Evolutionary conservation across 345 rosid species (phyloP), one percentile per base, ranked within the genome.

Genomic region (Cardiospermum halicacabum): DNA sequence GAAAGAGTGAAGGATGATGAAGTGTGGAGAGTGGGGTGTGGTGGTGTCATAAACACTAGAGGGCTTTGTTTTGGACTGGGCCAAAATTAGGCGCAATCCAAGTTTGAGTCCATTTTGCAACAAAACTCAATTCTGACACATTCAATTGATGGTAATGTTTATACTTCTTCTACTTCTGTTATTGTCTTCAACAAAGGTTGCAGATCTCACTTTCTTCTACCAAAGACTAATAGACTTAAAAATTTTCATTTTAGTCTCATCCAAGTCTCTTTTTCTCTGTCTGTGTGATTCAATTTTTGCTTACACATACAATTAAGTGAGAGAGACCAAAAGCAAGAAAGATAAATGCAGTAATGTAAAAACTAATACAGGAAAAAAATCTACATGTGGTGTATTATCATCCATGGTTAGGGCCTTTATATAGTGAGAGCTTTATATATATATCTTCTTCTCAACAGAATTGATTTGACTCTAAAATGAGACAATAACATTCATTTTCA

Each of bases 351-450:
- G 82, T 82, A 84, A 89, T 78, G 59, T 67, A 57, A 70, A 62
- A 18, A 69, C 58, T 67, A 73, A 66, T 54, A 34, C 74, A 60
- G 69, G 42, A n/a, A n/a, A 78, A 66, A 78, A 59, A 82, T 66
- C 85, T 79, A 87, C 89, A 81, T 84, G 92, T 85, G 96, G 82
- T 82, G 79, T 75, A 72, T 72, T 73, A 80, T 69, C 71, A 75
- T 72, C 67, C 76, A 70, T 69, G 69, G 84, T 79, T 87, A 89
- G 85, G 90, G 85, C 82, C 82, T 80, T 68, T 71, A 55, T 72
- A 73, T 72, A 66, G 77, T 51, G 78, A 76, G 66, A 69, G 64
- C n/a, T n/a, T n/a, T n/a, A n/a, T n/a, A n/a, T n/a, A n/a, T n/a
- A 39, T n/a, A 66, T 47, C 71, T 69, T 73, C 67, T 64, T 53